A percentile compares a stretch with the other conserved stretches of the same genome.
phyloP scores from a whole-genome alignment of 306 rosid species.

The Luffa acutangula region DNA sequence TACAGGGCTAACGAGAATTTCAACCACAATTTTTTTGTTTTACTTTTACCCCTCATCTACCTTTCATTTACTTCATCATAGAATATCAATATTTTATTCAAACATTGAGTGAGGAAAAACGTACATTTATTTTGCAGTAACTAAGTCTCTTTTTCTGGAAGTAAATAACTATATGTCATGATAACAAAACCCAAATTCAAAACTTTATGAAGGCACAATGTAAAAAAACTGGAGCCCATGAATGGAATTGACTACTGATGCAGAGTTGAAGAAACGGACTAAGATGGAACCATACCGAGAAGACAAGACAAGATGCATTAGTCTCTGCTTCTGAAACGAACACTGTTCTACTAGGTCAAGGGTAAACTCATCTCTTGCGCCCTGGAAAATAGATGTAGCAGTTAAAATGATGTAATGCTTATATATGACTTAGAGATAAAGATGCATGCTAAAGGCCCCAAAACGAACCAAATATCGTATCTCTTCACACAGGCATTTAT shows the following conservation, averaged over 20 bases:
- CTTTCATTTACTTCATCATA: too few relatives aligned
- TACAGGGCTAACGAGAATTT: neutral
- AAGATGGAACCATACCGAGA: constrained; percentile 59
- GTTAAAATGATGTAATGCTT: neutral
- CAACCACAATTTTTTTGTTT: neutral
- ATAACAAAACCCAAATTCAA: neutral
- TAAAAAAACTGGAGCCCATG: neutral
- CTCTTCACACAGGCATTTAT: neutral
- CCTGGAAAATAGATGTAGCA: constrained; percentile 23
- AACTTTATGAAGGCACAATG: neutral
- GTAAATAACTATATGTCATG: neutral
- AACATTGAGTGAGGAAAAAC: neutral
- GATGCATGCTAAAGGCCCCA: neutral
- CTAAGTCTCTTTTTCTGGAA: neutral
- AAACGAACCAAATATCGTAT: neutral
- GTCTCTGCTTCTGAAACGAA: constrained; percentile 86
- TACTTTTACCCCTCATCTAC: too few relatives aligned
- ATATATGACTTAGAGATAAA: neutral
- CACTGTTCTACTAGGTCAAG: constrained; percentile 98
- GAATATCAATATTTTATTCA: too few relatives aligned
- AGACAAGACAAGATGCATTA: constrained; percentile 91
- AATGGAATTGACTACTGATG: neutral
- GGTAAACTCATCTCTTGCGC: constrained; percentile 83
- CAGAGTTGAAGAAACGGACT: neutral
- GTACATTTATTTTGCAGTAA: neutral